A percentile compares a stretch with the other conserved stretches of the same genome.
phyloP scores from a whole-genome alignment of 257 asterid genomes.

The Schizonepeta tenuifolia region DNA sequence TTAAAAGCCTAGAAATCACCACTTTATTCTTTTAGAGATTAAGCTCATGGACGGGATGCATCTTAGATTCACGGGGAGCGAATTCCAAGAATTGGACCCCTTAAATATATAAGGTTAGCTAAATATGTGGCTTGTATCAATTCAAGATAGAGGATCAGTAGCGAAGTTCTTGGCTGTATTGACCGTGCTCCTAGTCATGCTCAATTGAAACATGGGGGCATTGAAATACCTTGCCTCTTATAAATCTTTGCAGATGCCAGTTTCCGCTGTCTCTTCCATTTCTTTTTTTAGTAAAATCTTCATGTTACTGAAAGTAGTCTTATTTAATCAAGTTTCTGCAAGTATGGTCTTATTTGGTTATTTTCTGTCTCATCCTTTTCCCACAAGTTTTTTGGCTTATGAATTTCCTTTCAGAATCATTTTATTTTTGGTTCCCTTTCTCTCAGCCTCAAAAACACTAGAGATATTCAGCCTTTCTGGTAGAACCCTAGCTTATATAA shows the following conservation, averaged over 20 bases:
- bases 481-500: background rate
- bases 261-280: background rate
- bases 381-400: too few relatives aligned
- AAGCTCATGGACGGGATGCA: slow-evolving; percentile 1
- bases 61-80: background rate
- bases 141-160: background rate
- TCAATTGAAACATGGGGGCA: background rate
- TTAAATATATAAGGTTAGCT: background rate
- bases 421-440: background rate
- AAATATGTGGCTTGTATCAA: background rate
- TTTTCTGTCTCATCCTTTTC: background rate
- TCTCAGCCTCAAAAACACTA: background rate
- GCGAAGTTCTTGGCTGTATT: background rate
- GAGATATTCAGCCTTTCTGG: background rate
- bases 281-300: background rate
- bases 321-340: background rate
- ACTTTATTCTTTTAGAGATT: background rate
- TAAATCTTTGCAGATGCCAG: background rate
- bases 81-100: background rate
- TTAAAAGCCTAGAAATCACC: slow-evolving; percentile 1
- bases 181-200: background rate
- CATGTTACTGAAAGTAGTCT: background rate
- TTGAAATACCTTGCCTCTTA: background rate
- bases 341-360: background rate
- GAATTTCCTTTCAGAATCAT: background rate